Evolutionary conservation across 768 basidiomycete genomes (phyloP), one percentile per base, ranked within the genome.

Genomic region (Ramaria sp.): DNA sequence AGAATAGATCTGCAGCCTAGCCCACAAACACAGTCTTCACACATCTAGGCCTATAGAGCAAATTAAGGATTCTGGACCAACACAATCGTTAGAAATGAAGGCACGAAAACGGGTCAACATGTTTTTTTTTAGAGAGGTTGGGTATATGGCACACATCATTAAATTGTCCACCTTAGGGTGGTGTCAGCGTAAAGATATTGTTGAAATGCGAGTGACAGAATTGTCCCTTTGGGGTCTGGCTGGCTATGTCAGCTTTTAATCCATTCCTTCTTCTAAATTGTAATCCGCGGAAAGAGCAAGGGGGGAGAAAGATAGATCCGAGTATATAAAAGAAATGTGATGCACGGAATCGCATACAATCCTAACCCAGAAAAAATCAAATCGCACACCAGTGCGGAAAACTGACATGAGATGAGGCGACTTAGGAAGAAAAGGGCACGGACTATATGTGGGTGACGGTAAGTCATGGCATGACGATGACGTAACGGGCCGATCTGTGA

Each of bases 181-280:
- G 33, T 37, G 13, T 37, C 43, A 54, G 27, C 55, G 48, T 57
- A 57, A 57, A 22, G 55, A 31, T 57, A 57, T 57, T 45, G 46
- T 57, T n/a, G 55, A 49, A 37, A 57, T 39, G 19, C 42, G 47
- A 54, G 31, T 31, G 55, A 50, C 46, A 27, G n/a, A 27, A 57
- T 41, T 30, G 55, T 57, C 46, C 55, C 34, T 49, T 50, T 55
- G 6, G n/a, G 9, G 12, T 22, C 33, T 47, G 30, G 6, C 37
- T 20, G 31, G 31, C 24, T 20, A n/a, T 34, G 48, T 27, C 7
- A 20, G 34, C 51, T 19, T 43, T 27, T 54, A 42, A 54, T 24
- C 41, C 27, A 30, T 56, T 57, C 45, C 48, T 56, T 17, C 45
- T 50, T 47, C 30, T 49, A 12, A 47, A 17, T 7, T 56, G 31